Base-by-base conservation (phyloP, 768 basidiomycete species). In the Russula vinacea region DNA sequence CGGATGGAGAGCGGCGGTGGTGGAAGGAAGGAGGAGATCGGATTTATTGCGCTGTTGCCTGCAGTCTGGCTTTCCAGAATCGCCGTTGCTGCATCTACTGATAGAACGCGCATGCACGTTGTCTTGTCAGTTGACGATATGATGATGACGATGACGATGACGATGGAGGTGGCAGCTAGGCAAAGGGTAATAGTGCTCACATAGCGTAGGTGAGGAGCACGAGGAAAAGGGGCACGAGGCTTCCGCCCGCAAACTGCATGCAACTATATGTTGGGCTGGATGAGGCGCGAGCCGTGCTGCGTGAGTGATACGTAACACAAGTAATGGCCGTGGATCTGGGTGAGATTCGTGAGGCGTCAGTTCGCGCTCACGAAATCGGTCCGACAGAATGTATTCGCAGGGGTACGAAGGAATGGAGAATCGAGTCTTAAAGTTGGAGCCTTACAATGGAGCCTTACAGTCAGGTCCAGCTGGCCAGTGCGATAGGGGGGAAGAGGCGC, bases 221-320 rank as follows among this genome's bases (percentile, higher is more conserved):
- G 50, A 60, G 42, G 56, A 42, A 8, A 17, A 55, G 39, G 29
- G 37, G 29, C 37, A 60, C 44, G 2, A 54, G 50, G 32, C 29
- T 49, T 47, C 63, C 45, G 5, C 53, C 32, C 17, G n/a, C 53
- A 19, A 64, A 42, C 49, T 55, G 63, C 63, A 64, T 64, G 63
- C 49, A 40, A 32, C 37, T 32, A 24, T 50, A 39, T 32, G 9
- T 3, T n/a, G 58, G 44, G n/a, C 57, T 17, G 19, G n/a, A 50
- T 29, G 45, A 13, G 26, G n/a, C 19, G 44, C 35, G n/a, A 22
- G 51, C 14, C 26, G 32, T n/a, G 56, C 49, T 19, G 50, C 40
- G 19, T 29, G 42, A 11, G 32, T 39, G 57, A 40, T 24, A 35
- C 35, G 35, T 35, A 2, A 29, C 35, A 42, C 10, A 45, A 26